Conservation (phyloP, 768 basidiomycete species). For the Tricholoma terreum region DNA sequence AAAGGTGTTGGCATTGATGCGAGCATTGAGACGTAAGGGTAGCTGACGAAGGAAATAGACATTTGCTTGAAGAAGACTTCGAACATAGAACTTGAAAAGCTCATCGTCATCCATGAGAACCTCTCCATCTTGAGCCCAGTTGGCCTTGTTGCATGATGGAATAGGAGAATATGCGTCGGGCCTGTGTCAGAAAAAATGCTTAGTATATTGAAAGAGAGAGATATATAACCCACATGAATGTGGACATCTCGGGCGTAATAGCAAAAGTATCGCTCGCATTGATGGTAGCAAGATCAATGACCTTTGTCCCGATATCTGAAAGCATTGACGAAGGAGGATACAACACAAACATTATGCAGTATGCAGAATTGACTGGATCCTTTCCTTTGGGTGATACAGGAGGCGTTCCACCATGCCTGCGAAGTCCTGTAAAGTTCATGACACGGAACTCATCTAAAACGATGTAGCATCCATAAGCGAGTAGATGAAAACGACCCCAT, state of each 20-base stretch:
- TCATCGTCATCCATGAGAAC: too few relatives aligned
- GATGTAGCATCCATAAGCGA: constrained; percentile 11
- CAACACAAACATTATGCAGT: background rate
- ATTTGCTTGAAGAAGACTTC: too few relatives aligned
- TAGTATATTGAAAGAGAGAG: background rate
- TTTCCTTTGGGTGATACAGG: constrained; percentile 4
- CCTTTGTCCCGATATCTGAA: background rate
- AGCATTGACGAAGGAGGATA: background rate
- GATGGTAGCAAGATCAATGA: background rate
- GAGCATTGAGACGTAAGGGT: too few relatives aligned
- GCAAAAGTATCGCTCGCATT: background rate
- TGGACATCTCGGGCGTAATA: background rate
- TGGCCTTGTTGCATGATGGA: too few relatives aligned
- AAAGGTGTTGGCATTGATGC: too few relatives aligned
- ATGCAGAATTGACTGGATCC: background rate
- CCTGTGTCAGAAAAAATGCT: too few relatives aligned
- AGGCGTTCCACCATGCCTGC: constrained; percentile 13
- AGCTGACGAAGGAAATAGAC: too few relatives aligned
- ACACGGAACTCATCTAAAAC: background rate
- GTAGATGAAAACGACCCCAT: too few relatives aligned
- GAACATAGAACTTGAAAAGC: too few relatives aligned
- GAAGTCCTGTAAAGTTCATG: constrained; percentile 8
- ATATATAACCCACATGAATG: background rate
- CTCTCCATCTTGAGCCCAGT: too few relatives aligned
- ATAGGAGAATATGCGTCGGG: too few relatives aligned